phyloP scores from a whole-genome alignment of 176 grass and related monocot species.

The Musa troglodytarum region DNA sequence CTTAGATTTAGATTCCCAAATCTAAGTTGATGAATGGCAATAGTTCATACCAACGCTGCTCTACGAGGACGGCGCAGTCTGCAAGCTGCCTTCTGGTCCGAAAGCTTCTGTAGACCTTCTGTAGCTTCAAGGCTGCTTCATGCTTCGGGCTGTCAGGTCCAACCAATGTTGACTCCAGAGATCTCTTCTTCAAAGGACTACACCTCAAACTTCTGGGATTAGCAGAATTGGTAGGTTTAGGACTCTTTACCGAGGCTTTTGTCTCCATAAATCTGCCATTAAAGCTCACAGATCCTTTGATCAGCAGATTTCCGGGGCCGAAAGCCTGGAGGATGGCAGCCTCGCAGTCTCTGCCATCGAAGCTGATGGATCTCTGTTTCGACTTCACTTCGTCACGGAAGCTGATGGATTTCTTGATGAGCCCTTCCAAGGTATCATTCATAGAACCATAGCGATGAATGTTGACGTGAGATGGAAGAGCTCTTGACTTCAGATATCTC shows the following conservation, averaged over 20 bases:
- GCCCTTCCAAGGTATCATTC: slow-evolving; percentile 2
- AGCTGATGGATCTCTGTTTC: slow-evolving; percentile 43
- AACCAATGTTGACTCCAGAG: slow-evolving; percentile 29
- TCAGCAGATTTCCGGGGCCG: slow-evolving; percentile 28
- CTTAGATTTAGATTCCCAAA: slow-evolving; percentile 4
- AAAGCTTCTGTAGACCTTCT: slow-evolving; percentile 91
- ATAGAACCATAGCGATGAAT: neutral
- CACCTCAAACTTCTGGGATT: slow-evolving; percentile 23
- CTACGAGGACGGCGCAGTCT: slow-evolving; percentile 78
- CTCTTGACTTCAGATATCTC: no score
- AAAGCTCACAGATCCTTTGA: slow-evolving; percentile 52
- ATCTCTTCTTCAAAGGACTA: slow-evolving; percentile 23
- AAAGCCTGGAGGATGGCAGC: slow-evolving; percentile 17
- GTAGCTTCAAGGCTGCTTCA: slow-evolving; percentile 55
- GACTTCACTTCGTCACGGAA: slow-evolving; percentile 1
- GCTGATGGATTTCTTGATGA: slow-evolving; percentile 9
- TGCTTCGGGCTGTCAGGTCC: slow-evolving; percentile 44
- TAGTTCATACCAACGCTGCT: slow-evolving; percentile 64
- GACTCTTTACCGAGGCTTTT: slow-evolving; percentile 26
- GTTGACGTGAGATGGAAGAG: neutral
- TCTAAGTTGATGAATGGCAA: slow-evolving; percentile 5
- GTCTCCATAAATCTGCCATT: slow-evolving; percentile 40
- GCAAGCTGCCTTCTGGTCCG: slow-evolving; percentile 76
- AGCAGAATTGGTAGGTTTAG: slow-evolving; percentile 1
- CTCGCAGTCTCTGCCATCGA: slow-evolving; percentile 26